phyloP scores from a whole-genome alignment of 2,329 filamentous ascomycete species.

The Cladophialophora yegresii region DNA sequence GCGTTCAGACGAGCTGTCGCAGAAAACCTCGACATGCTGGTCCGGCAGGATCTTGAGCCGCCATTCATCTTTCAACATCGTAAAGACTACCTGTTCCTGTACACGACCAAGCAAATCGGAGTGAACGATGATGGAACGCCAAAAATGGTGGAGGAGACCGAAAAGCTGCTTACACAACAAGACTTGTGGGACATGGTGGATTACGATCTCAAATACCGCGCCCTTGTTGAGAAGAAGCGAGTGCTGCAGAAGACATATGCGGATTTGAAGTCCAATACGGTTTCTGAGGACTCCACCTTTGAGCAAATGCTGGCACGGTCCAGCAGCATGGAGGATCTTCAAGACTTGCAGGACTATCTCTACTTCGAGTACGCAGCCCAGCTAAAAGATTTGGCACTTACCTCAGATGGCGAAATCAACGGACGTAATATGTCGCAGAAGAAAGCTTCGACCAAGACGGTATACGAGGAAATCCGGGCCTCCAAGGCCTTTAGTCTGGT shows the following conservation, averaged over 20 bases:
- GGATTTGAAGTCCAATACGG: conserved; percentile 67
- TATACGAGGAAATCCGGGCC: conserved; percentile 81
- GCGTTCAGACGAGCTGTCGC: conserved; percentile 86
- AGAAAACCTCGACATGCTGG: conserved; percentile 93
- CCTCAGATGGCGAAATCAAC: conserved; percentile 60
- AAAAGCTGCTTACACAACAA: conserved; percentile 87
- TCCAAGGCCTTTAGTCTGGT: conserved; percentile 80
- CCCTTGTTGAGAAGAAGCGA: conserved; percentile 87
- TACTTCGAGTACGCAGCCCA: conserved; percentile 89
- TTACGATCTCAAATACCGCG: conserved; percentile 91
- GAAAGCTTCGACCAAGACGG: conserved; percentile 75
- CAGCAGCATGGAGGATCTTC: conserved; percentile 87
- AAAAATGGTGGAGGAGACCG: conserved; percentile 72
- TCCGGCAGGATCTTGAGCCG: conserved; percentile 90
- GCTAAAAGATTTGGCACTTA: conserved; percentile 74
- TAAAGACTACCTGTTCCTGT: conserved; percentile 95
- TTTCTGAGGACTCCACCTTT: conserved; percentile 71
- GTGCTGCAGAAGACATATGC: conserved; percentile 77
- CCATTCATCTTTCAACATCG: conserved; percentile 98
- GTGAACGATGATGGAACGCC: conserved; percentile 67
- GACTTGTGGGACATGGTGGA: conserved; percentile 96
- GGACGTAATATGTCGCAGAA: conserved; percentile 71
- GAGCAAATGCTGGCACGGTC: conserved; percentile 80
- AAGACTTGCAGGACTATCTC: conserved; percentile 93
- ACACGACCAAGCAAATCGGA: conserved; percentile 67